Percentiles rank a stretch among this genome's conserved stretches.
phyloP scores from a whole-genome alignment of 176 grass and related monocot species.

The Triticum aestivum region DNA sequence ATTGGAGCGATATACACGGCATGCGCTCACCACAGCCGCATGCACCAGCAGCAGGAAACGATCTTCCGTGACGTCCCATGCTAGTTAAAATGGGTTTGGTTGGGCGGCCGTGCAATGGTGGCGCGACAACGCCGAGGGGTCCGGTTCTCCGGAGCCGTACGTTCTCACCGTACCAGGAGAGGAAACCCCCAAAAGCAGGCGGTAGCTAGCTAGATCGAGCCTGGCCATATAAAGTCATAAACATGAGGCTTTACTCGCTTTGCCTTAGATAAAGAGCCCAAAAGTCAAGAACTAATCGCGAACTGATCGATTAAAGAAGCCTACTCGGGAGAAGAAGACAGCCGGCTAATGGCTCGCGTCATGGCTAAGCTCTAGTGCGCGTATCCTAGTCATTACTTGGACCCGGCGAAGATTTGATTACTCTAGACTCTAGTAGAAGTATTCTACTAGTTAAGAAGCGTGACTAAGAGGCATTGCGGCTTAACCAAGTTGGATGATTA shows the following conservation, averaged over 20 bases:
- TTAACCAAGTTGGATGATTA: not conserved
- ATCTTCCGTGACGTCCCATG: not conserved
- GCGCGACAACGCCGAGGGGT: slow-evolving; percentile 28
- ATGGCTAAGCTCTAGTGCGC: not conserved
- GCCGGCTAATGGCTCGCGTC: slow-evolving; percentile 43
- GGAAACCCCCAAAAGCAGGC: not conserved
- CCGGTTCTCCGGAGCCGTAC: slow-evolving; percentile 35
- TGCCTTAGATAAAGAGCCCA: slow-evolving; percentile 12
- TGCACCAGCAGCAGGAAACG: not conserved
- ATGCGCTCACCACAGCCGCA: not conserved
- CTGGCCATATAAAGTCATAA: not conserved
- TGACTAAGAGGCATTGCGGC: not conserved
- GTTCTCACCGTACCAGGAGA: slow-evolving; percentile 31
- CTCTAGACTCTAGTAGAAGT: no score
- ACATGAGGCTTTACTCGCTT: not conserved
- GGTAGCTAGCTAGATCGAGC: not conserved
- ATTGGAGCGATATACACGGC: not conserved
- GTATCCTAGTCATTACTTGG: slow-evolving; percentile 27
- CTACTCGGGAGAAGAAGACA: slow-evolving; percentile 24
- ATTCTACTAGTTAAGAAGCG: no score
- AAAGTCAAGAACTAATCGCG: slow-evolving; percentile 10
- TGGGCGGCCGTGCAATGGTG: slow-evolving; percentile 30
- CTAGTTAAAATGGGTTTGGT: not conserved
- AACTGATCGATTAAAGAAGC: slow-evolving; percentile 24
- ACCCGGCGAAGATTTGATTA: slow-evolving; percentile 4